Conservation (phyloP, 1,139 yeast species). For the Protomyces arabidopsidicola region DNA sequence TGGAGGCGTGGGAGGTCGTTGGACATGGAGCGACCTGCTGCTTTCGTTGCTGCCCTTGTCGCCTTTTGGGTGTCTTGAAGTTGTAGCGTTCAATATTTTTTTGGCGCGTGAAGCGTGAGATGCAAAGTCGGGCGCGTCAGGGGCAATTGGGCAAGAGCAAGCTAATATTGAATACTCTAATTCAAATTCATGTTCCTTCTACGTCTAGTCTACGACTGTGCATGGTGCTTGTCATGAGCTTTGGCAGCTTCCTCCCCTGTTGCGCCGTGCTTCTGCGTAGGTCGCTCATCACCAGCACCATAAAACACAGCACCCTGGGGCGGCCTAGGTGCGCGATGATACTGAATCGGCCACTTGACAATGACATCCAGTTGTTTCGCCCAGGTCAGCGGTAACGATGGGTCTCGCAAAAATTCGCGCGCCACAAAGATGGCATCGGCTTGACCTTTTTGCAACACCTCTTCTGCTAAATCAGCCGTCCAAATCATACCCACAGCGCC, state of each 20-base stretch:
- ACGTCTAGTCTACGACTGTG: background rate
- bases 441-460: slow-evolving; percentile 43
- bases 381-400: slow-evolving; percentile 49
- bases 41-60: too few species aligned
- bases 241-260: slow-evolving; percentile 10
- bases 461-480: slow-evolving; percentile 42
- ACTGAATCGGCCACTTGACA: slow-evolving; percentile 44
- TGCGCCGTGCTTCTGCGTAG: slow-evolving; percentile 1
- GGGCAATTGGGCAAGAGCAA: too few species aligned
- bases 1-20: slow-evolving; percentile 18
- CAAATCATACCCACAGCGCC: slow-evolving; percentile 50
- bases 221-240: slow-evolving; percentile 21
- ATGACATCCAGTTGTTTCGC: slow-evolving; percentile 50
- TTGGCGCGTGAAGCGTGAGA: too few species aligned
- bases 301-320: slow-evolving; percentile 18
- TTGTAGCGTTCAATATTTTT: too few species aligned
- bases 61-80: too few species aligned
- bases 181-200: too few species aligned
- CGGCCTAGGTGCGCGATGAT: slow-evolving; percentile 39
- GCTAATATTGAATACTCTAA: too few species aligned
- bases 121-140: too few species aligned
- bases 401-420: slow-evolving; percentile 47
- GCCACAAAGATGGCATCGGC: slow-evolving; percentile 52
- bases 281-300: slow-evolving; percentile 14
- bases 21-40: background rate